Evolutionary conservation across 495 filamentous ascomycete genomes (phyloP).

Genomic region (Zalerion maritima): DNA sequence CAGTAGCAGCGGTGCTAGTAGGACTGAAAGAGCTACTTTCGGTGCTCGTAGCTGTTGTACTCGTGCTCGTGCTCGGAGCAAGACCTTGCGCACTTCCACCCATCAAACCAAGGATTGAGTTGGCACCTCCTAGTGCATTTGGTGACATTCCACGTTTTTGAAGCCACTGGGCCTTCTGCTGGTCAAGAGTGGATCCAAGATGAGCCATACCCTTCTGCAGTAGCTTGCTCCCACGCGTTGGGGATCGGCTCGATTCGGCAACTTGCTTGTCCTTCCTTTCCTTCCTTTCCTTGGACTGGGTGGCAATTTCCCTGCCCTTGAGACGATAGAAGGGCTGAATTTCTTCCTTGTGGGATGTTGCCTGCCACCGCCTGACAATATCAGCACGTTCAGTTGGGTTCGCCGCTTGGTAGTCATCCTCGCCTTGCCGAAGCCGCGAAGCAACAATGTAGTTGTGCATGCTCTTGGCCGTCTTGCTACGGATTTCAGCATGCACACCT

Average conservation of each 20-base stretch:
- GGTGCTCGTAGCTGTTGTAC: conserved; percentile 1
- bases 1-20: conserved; percentile 3
- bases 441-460: conserved; percentile 59
- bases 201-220: too few species aligned
- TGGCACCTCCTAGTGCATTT: too few species aligned
- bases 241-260: too few species aligned
- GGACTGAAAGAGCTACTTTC: conserved; percentile 4
- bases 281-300: too few species aligned
- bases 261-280: conserved; percentile 7
- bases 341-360: conserved; percentile 33
- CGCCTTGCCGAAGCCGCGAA: conserved; percentile 56
- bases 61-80: not conserved
- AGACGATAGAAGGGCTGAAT: conserved; percentile 30
- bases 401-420: conserved; percentile 38
- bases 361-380: conserved; percentile 43
- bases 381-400: conserved; percentile 39
- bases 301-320: conserved; percentile 22
- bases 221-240: too few species aligned
- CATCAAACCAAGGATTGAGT: too few species aligned
- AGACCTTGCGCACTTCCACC: not conserved
- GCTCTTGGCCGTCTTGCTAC: conserved; percentile 44
- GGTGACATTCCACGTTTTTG: too few species aligned
- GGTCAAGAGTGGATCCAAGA: too few species aligned
- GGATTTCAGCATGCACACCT: conserved; percentile 60
- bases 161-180: too few species aligned